Conservation (phyloP, 225 moss, liverwort and hornwort genomes). For the Ulota crispa region DNA sequence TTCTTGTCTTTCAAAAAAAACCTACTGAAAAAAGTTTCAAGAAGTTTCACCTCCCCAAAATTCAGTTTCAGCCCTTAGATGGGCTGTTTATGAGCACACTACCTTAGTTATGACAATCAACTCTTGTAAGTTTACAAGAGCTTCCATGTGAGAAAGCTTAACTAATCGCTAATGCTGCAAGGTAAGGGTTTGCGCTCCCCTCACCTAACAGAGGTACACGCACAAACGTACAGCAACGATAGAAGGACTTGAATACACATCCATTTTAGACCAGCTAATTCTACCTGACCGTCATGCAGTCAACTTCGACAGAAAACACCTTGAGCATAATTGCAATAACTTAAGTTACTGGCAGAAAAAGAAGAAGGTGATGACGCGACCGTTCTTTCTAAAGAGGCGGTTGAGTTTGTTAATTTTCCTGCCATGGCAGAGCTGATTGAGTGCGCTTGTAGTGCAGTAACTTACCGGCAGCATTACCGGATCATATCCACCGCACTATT, state of each 20-base stretch:
- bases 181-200: neutral
- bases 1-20: too few relatives aligned
- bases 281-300: neutral
- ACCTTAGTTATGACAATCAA: too few relatives aligned
- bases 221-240: neutral
- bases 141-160: neutral
- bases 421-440: neutral
- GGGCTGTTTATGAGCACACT: too few relatives aligned
- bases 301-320: constrained; percentile 22
- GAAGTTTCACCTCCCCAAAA: too few relatives aligned
- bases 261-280: neutral
- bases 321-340: neutral
- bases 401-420: neutral
- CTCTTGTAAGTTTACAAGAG: too few relatives aligned
- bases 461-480: neutral
- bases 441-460: neutral
- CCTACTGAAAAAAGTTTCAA: too few relatives aligned
- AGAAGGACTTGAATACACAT: neutral
- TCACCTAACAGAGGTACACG: constrained; percentile 13
- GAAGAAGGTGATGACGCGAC: neutral
- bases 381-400: neutral
- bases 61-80: too few relatives aligned
- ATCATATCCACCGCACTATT: neutral
- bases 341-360: neutral
- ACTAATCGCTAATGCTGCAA: neutral